These are phyloP conservation scores for Trichomonascus vanleenenianus DNA, from an alignment of 805 yeast species.

Conservation along the genomic window DNA sequence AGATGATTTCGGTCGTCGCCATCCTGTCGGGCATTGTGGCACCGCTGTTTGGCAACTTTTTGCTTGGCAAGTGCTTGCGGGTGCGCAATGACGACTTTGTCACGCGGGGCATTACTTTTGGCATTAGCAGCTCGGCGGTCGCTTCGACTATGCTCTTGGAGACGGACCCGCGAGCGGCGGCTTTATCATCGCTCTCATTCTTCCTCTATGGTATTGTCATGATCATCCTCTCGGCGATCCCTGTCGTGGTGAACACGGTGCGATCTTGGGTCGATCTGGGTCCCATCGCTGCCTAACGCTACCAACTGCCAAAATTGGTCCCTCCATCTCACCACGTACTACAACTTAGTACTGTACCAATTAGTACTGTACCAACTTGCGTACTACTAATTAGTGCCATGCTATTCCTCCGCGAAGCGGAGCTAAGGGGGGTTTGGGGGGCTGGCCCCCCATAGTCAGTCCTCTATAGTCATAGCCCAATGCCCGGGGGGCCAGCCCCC, in stretches of 20 bases:
- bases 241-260: slow-evolving; percentile 43
- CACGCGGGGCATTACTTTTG: slow-evolving; percentile 68
- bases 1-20: slow-evolving; percentile 72
- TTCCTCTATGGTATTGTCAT: slow-evolving; percentile 65
- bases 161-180: slow-evolving; percentile 72
- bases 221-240: slow-evolving; percentile 60
- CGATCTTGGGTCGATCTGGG: slow-evolving; percentile 22
- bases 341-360: too few relatives aligned
- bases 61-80: slow-evolving; percentile 36
- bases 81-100: slow-evolving; percentile 59
- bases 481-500: too few relatives aligned
- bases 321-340: too few relatives aligned
- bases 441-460: too few relatives aligned
- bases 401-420: too few relatives aligned
- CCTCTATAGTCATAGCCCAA: too few relatives aligned
- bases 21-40: slow-evolving; percentile 72
- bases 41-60: slow-evolving; percentile 56
- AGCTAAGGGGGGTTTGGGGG: too few relatives aligned
- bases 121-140: slow-evolving; percentile 75
- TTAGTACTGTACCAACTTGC: too few relatives aligned
- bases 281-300: slow-evolving; percentile 1
- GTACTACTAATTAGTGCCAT: too few relatives aligned
- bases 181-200: slow-evolving; percentile 65
- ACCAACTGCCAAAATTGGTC: too few relatives aligned
- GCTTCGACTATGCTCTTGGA: slow-evolving; percentile 69